Evolutionary conservation across 345 rosid genomes (phyloP).

Genomic region (Brassica cretica): DNA sequence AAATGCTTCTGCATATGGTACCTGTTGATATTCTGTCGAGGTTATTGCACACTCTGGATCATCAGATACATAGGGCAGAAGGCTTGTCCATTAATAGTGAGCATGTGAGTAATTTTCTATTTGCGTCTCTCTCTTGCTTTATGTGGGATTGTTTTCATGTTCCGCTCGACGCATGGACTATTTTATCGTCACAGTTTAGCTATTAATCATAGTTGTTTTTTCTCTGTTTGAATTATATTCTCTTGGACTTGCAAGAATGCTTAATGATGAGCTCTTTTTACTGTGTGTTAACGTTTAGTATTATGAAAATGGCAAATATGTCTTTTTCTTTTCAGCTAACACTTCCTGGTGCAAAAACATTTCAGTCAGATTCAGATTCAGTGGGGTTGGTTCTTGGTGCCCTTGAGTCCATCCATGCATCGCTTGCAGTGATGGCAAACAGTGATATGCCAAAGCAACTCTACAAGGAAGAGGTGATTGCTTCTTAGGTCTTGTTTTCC

Average conservation of each 20-base stretch:
- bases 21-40: constrained; percentile 78
- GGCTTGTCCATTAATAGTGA: constrained; percentile 77
- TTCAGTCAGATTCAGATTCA: constrained; percentile 82
- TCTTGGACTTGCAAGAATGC: constrained; percentile 22
- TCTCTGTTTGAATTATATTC: constrained; percentile 16
- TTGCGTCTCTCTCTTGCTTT: constrained; percentile 7
- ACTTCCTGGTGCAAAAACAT: constrained; percentile 24
- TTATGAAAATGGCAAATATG: constrained; percentile 4
- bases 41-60: constrained; percentile 73
- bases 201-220: not conserved
- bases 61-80: constrained; percentile 97
- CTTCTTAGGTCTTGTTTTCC: constrained; percentile 22
- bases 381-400: constrained; percentile 70
- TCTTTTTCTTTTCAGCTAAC: constrained; percentile 16
- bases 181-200: constrained; percentile 8
- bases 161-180: constrained; percentile 12
- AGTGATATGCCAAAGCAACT: constrained; percentile 93
- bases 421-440: constrained; percentile 87
- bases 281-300: constrained; percentile 5
- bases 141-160: constrained; percentile 14
- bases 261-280: not conserved
- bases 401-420: constrained; percentile 93
- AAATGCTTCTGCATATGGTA: constrained; percentile 82
- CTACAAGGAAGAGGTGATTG: constrained; percentile 87
- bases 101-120: constrained; percentile 55